Conservation (phyloP, 768 basidiomycete species). For the Tricholoma matsutake region DNA sequence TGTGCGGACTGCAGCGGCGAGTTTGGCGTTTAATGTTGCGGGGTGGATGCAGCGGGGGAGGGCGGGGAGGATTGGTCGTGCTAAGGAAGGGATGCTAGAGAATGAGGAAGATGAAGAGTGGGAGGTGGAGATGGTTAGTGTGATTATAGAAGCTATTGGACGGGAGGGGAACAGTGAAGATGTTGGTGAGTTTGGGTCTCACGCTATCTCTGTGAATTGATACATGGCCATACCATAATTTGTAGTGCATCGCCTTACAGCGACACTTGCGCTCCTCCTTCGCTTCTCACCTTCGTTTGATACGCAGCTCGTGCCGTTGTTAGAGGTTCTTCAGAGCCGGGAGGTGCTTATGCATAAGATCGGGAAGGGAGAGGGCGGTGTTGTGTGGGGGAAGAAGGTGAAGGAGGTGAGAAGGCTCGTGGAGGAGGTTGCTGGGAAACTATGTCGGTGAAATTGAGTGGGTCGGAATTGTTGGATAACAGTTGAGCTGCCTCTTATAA, state of each 20-base stretch:
- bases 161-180: slow-evolving; percentile 75
- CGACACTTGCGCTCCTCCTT: slow-evolving; percentile 73
- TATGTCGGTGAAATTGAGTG: slow-evolving; percentile 32
- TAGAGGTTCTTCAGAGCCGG: slow-evolving; percentile 69
- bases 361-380: slow-evolving; percentile 46
- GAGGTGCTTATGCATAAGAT: slow-evolving; percentile 59
- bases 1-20: slow-evolving; percentile 79
- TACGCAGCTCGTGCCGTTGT: slow-evolving; percentile 47
- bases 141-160: slow-evolving; percentile 74
- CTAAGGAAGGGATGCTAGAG: slow-evolving; percentile 26
- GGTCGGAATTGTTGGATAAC: not conserved
- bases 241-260: slow-evolving; percentile 78
- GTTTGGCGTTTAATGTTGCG: slow-evolving; percentile 74
- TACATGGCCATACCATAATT: not conserved
- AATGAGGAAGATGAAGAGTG: slow-evolving; percentile 70
- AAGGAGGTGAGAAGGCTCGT: slow-evolving; percentile 65
- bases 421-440: slow-evolving; percentile 54
- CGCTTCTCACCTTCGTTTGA: slow-evolving; percentile 72
- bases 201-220: slow-evolving; percentile 4
- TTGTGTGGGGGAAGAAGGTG: slow-evolving; percentile 39
- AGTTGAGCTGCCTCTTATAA: no score
- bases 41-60: slow-evolving; percentile 62
- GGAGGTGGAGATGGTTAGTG: slow-evolving; percentile 82
- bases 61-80: slow-evolving; percentile 32
- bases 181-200: slow-evolving; percentile 53